Evolutionary conservation across 1,284 basidiomycete species (phyloP), one percentile per base, ranked within the genome.

Genomic region (Ceratobasidium sp.): DNA sequence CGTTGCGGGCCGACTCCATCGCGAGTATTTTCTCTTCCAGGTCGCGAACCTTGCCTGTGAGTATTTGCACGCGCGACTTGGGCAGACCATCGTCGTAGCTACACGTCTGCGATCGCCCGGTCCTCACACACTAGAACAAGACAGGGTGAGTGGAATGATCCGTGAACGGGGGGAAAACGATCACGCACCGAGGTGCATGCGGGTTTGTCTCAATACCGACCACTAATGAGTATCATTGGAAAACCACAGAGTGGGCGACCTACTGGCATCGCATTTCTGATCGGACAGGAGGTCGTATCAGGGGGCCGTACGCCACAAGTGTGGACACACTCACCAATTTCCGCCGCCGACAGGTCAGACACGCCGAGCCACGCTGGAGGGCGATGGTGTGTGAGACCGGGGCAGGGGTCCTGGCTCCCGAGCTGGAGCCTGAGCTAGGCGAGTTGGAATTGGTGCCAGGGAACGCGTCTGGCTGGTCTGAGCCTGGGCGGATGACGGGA

Each of bases 81-180:
- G 86, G 86, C 77, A 85, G 85, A 79, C 85, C 86, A 79, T 89
- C 88, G 78, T 89, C 87, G 81, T 89, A 90, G 75, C 85, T 82
- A 79, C 89, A 90, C 66, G 87, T 85, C 34, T 84, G 81, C 1
- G 82, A 81, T 46, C 88, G 81, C 79, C 85, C 86, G 79, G 88
- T 86, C 43, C 75, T 68, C 27, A 66, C 49, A 63, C 77, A 77
- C 59, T 71, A 43, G 53, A 49, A 41, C 6, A 69, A 41, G 27
- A 39, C 31, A 29, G 53, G 58, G 24, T 69, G 62, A 29, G 16
- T 63, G 16, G 19, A 29, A 34, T 54, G 49, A 51, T 9, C n/a
- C 43, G 53, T 54, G n/a, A 54, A 43, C 31, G 46, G 56, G 24
- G 41, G 56, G 24, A 8, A 6, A 43, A 54, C 22, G 37, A 7